Evolutionary conservation across 2,329 filamentous ascomycete species (phyloP).

Genomic region (Ophiostoma angusticollis): DNA sequence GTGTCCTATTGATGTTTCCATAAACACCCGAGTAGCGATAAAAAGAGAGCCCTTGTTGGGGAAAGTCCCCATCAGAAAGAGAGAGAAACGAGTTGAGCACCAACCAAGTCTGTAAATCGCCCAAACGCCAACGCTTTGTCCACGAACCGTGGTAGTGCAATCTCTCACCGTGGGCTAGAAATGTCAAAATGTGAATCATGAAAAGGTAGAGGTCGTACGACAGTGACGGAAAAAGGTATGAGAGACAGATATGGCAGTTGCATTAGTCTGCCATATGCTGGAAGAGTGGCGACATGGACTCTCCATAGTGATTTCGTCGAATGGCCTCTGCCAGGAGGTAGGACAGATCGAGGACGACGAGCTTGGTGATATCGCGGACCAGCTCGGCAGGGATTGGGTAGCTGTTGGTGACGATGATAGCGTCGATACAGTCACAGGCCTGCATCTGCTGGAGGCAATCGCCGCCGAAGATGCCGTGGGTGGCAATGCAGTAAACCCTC

Average conservation of each 20-base stretch:
- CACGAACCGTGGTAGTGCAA: neutral
- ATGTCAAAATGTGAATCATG: neutral
- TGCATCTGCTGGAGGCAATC: constrained; percentile 85
- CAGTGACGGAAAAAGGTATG: neutral
- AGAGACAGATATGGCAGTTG: neutral
- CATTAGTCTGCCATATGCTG: constrained; percentile 47
- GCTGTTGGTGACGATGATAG: constrained; percentile 91
- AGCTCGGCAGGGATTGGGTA: constrained; percentile 78
- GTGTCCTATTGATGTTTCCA: too few species aligned
- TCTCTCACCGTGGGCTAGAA: neutral
- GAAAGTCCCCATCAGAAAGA: too few species aligned
- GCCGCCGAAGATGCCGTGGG: constrained; percentile 85
- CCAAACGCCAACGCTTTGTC: constrained; percentile 8
- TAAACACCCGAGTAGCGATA: too few species aligned
- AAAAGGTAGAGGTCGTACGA: neutral
- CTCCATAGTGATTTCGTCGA: constrained; percentile 89
- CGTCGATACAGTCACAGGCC: constrained; percentile 83
- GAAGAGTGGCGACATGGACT: constrained; percentile 60
- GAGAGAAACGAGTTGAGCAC: too few species aligned
- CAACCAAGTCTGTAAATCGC: too few species aligned
- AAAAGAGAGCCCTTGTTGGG: too few species aligned
- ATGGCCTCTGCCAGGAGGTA: constrained; percentile 85
- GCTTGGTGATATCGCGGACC: constrained; percentile 59
- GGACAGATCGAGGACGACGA: constrained; percentile 81
- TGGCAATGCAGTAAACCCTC: constrained; percentile 95